Conservation (phyloP, 306 rosid genomes). For the Glycine tomentella region DNA sequence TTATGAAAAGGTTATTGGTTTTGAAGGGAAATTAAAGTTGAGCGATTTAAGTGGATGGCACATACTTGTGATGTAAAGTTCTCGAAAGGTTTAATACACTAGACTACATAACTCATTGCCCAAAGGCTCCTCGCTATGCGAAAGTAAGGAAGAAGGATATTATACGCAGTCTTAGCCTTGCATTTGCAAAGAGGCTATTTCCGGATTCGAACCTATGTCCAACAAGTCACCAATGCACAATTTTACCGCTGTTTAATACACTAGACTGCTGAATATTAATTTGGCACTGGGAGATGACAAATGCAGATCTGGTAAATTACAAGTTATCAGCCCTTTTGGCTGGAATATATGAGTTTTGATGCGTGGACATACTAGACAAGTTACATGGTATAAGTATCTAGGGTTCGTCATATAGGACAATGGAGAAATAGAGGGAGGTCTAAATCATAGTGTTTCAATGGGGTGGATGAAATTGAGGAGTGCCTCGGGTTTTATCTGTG, state of each 20-base stretch:
- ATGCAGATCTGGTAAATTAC: conserved; percentile 13
- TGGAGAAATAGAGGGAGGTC: not conserved
- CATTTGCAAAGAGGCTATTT: too few relatives aligned
- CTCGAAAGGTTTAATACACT: not conserved
- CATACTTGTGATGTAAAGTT: conserved; percentile 1
- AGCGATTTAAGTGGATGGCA: not conserved
- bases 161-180: too few relatives aligned
- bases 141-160: too few relatives aligned
- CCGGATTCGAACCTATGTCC: too few relatives aligned
- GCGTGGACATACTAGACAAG: not conserved
- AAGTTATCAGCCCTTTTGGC: conserved; percentile 2
- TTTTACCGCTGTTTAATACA: not conserved
- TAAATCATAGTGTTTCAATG: not conserved
- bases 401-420: not conserved
- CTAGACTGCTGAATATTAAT: conserved; percentile 31
- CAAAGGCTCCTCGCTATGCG: too few relatives aligned
- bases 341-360: conserved; percentile 19
- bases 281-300: conserved; percentile 10
- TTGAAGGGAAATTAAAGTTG: too few relatives aligned
- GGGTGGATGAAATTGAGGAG: not conserved
- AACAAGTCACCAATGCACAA: too few relatives aligned
- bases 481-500: not conserved
- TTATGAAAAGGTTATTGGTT: conserved; percentile 29
- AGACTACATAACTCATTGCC: too few relatives aligned
- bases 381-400: not conserved